These are phyloP conservation scores for Agroathelia rolfsii DNA, from an alignment of 1,284 basidiomycete species.

Conservation along the genomic window DNA sequence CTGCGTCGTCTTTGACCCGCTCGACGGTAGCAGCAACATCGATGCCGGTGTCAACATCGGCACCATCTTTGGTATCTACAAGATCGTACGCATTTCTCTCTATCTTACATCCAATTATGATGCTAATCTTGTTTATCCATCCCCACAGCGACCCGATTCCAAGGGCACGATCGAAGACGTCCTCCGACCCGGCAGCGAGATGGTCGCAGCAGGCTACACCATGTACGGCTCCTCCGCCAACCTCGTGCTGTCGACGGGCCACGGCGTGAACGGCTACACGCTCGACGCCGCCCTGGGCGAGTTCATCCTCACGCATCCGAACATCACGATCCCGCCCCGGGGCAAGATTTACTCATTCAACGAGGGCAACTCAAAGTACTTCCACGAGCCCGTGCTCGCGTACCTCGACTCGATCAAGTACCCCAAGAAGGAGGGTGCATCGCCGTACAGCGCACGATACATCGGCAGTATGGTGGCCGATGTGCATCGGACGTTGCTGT, in stretches of 20 bases:
- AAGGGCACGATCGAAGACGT: constrained; percentile 80
- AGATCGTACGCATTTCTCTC: constrained; percentile 47
- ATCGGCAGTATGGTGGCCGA: constrained; percentile 99
- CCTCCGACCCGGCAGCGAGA: constrained; percentile 87
- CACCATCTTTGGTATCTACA: constrained; percentile 98
- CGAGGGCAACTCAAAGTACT: constrained; percentile 95
- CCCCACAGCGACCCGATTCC: constrained; percentile 58
- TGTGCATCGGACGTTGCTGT: constrained; percentile 92
- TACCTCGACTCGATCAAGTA: constrained; percentile 97
- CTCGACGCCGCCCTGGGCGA: constrained; percentile 93
- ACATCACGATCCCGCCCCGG: constrained; percentile 87
- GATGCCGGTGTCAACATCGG: constrained; percentile 99
- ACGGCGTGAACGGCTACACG: constrained; percentile 97
- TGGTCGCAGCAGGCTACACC: constrained; percentile 97
- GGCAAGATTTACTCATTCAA: constrained; percentile 99
- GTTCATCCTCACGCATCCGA: constrained; percentile 97
- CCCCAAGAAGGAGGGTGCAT: constrained; percentile 62
- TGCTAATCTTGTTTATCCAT: constrained; percentile 6
- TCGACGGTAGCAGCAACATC: constrained; percentile 98
- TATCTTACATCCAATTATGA: constrained; percentile 4
- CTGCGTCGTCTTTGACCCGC: constrained; percentile 97
- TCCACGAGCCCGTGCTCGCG: constrained; percentile 75
- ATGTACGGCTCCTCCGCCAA: constrained; percentile 99
- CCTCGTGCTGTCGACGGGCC: constrained; percentile 90
- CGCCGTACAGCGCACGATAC: constrained; percentile 88